These are phyloP conservation scores for Dryas integrifolia DNA, from an alignment of 331 rosid genomes.

Conservation along the genomic window DNA sequence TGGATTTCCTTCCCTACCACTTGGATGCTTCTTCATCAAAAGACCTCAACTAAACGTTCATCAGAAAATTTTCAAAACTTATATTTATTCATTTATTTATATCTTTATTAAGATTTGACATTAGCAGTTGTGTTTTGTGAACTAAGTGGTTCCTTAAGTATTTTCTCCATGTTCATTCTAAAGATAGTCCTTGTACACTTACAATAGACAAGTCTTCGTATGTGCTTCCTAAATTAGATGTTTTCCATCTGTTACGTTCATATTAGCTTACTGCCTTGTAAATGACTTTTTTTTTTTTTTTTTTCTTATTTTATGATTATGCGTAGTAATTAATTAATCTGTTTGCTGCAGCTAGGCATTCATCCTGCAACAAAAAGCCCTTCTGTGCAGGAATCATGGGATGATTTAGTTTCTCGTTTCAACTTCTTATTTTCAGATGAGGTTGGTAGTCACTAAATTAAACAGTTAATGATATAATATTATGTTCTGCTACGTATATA, in stretches of 20 bases:
- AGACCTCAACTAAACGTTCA: too few species aligned
- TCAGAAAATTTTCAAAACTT: too few species aligned
- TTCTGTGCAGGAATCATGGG: constrained; percentile 62
- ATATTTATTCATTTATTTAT: too few species aligned
- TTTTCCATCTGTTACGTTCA: background rate
- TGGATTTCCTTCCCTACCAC: too few species aligned
- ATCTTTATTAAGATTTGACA: too few species aligned
- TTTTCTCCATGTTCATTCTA: too few species aligned
- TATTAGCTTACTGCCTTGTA: background rate
- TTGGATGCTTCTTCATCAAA: too few species aligned
- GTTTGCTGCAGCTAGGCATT: constrained; percentile 71
- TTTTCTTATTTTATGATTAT: constrained; percentile 9
- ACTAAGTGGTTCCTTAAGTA: too few species aligned
- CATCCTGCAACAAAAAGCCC: constrained; percentile 30
- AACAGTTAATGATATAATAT: background rate
- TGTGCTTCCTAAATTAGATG: too few species aligned
- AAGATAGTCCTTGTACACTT: too few species aligned
- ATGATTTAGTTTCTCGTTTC: constrained; percentile 51
- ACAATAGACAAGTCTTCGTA: too few species aligned
- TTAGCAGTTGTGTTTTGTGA: too few species aligned
- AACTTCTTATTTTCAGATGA: constrained; percentile 56
- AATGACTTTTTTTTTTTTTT: background rate
- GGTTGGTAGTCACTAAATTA: constrained; percentile 39
- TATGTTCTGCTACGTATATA: constrained; percentile 10
- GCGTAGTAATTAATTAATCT: background rate